Percentiles rank a stretch among this genome's conserved stretches.
Conservation (phyloP, 495 filamentous ascomycete species). For the Chaetomium cochliodes region DNA sequence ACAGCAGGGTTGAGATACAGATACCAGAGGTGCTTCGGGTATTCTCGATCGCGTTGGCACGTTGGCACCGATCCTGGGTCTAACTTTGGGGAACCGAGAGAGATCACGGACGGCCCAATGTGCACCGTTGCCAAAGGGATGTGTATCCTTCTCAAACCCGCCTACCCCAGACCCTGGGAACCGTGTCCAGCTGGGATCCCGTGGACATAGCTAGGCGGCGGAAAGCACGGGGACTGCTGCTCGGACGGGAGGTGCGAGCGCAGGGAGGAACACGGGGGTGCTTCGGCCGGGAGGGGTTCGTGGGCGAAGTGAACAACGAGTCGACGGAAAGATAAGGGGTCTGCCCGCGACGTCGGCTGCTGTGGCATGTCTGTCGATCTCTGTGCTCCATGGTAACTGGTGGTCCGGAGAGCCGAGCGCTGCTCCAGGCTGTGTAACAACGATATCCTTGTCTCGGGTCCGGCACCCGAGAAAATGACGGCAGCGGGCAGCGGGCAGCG, state of each 20-base stretch:
- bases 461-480: constrained; percentile 9
- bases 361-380: not conserved
- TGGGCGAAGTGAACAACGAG: too few relatives aligned
- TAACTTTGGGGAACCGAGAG: not conserved
- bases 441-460: constrained; percentile 5
- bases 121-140: not conserved
- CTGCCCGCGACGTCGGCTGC: not conserved
- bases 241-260: too few relatives aligned
- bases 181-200: not conserved
- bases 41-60: constrained; percentile 6
- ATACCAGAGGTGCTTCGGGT: constrained; percentile 11
- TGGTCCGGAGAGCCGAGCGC: not conserved
- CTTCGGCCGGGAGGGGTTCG: too few relatives aligned
- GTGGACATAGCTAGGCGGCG: not conserved
- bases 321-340: not conserved
- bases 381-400: not conserved
- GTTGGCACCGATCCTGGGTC: not conserved
- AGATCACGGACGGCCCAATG: not conserved
- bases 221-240: too few relatives aligned
- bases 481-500: not conserved
- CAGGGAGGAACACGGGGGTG: too few relatives aligned
- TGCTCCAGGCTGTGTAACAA: not conserved
- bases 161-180: not conserved
- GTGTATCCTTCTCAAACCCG: not conserved
- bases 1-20: constrained; percentile 6